phyloP scores from a whole-genome alignment of 2,329 filamentous ascomycete species.

The Davidsoniella neocaledoniae region DNA sequence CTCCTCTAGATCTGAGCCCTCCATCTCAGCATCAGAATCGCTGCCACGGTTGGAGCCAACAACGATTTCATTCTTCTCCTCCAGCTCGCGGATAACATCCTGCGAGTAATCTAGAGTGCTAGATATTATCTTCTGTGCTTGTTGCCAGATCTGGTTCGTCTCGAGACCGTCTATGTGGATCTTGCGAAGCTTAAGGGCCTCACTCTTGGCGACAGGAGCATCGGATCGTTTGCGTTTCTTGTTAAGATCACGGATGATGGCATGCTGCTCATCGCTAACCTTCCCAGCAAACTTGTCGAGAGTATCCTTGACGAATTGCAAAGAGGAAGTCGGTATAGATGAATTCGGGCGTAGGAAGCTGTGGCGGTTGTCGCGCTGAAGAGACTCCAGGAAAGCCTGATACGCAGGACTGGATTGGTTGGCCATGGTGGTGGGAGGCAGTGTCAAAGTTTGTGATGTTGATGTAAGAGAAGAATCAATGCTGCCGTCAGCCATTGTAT shows the following conservation, averaged over 20 bases:
- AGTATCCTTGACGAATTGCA: conserved; percentile 62
- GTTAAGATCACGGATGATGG: conserved; percentile 47
- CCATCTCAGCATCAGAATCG: conserved; percentile 18
- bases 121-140: conserved; percentile 65
- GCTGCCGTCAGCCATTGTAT: conserved; percentile 14
- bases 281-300: conserved; percentile 63
- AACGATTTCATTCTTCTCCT: conserved; percentile 31
- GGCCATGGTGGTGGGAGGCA: conserved; percentile 25
- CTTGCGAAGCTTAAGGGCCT: conserved; percentile 60
- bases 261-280: conserved; percentile 55
- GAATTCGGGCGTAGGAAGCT: conserved; percentile 58
- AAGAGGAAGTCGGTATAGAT: conserved; percentile 49
- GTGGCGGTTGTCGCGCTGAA: conserved; percentile 46
- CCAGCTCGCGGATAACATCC: conserved; percentile 30
- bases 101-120: conserved; percentile 34
- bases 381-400: conserved; percentile 36
- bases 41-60: conserved; percentile 14
- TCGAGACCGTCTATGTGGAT: conserved; percentile 79
- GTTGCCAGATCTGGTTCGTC: conserved; percentile 83
- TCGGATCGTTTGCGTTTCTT: conserved; percentile 61
- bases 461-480: conserved; percentile 41
- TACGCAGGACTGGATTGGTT: conserved; percentile 19
- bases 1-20: conserved; percentile 18
- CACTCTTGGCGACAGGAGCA: conserved; percentile 25
- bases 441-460: conserved; percentile 46